Conservation (phyloP, 1,284 basidiomycete species). For the Taiwanofungus camphoratus region DNA sequence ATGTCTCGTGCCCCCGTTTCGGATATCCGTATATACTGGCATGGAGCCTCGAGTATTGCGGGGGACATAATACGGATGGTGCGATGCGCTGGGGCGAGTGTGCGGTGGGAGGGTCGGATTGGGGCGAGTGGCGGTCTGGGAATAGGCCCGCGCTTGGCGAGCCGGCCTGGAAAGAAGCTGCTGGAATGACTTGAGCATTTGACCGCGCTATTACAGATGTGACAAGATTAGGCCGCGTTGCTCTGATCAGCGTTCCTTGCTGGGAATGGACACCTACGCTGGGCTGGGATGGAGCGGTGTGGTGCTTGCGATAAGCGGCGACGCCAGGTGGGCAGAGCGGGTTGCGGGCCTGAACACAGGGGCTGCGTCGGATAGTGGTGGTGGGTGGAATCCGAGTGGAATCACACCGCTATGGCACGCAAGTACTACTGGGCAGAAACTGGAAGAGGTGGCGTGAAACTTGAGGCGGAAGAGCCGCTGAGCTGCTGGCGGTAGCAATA, state of each 20-base stretch:
- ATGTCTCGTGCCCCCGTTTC: slow-evolving; percentile 54
- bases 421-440: not conserved
- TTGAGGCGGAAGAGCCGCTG: not conserved
- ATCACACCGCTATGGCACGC: no score
- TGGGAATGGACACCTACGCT: no score
- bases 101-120: slow-evolving; percentile 9
- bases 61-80: slow-evolving; percentile 50
- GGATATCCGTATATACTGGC: slow-evolving; percentile 68
- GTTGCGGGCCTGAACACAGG: no score
- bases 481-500: no score
- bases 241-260: not conserved
- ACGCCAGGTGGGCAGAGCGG: no score
- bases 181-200: slow-evolving; percentile 6
- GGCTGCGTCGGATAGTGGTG: no score
- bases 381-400: not conserved
- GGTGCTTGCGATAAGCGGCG: no score
- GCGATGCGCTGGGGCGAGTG: slow-evolving; percentile 5
- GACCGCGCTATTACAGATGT: not conserved
- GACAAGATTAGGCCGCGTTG: not conserved
- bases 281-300: no score
- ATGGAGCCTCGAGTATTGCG: slow-evolving; percentile 60
- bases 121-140: slow-evolving; percentile 5
- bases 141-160: slow-evolving; percentile 6
- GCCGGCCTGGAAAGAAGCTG: slow-evolving; percentile 3
- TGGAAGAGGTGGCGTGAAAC: not conserved